Base-by-base conservation (phyloP, 352 stramenopile species). In the Hyphochytrium catenoides region DNA sequence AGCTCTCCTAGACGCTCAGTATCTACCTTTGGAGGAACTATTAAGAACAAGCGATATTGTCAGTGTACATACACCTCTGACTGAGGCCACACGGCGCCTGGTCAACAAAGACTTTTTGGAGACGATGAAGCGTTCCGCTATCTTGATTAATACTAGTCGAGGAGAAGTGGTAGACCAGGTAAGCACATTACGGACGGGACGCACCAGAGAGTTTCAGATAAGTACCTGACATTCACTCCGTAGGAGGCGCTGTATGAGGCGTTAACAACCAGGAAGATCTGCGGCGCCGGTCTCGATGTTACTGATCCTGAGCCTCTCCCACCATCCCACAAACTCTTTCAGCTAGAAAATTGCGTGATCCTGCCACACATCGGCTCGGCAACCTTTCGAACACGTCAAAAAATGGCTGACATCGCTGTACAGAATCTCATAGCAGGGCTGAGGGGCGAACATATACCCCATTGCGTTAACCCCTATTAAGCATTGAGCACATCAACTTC, bases 141-240 rank as follows among this genome's bases (percentile, higher is more conserved):
- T 87, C 34, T 55, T 93, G 26, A 68, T 93, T 26, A 93, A 93
- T 49, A 90, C 82, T 40, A 72, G 71, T 25, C 59, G 79, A 26
- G 79, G 79, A 26, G 74, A 82, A 17, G 59, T 92, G 31, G 63
- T 93, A 24, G 69, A 91, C 44, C 77, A 87, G 16, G 52, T 46
- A 11, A 34, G 56, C 35, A 56, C 56, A 20, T 43, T 73, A 4
- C 42, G 63, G 26, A 45, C 56, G 18, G 50, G 48, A 21, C 28
- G 44, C 23, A 53, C 70, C 31, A 44, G 46, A 20, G 57, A 62
- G 44, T 57, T 58, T 16, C 62, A 64, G n/a, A n/a, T n/a, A n/a
- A n/a, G 26, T n/a, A n/a, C 12, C 12, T n/a, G 12, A n/a, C n/a
- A n/a, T n/a, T 30, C 12, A 30, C 12, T n/a, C 12, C 26, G n/a